Percentiles rank a stretch among this genome's conserved stretches.
phyloP scores from a whole-genome alignment of 164 flowering plant genomes.

The Vitis rotundifolia region DNA sequence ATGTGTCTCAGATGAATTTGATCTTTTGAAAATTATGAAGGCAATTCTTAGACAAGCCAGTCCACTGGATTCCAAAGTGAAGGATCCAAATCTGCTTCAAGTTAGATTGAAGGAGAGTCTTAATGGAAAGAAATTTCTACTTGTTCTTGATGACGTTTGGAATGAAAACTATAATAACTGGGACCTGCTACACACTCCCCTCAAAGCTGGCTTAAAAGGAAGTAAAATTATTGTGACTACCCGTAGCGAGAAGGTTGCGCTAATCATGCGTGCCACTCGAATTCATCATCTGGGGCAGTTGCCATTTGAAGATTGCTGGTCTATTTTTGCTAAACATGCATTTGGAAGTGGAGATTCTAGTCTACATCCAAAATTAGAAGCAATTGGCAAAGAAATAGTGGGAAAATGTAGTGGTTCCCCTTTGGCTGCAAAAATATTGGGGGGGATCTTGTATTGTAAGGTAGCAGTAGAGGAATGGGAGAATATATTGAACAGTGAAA shows the following conservation, averaged over 20 bases:
- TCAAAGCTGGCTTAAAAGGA: background rate
- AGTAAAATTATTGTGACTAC: constrained; percentile 14
- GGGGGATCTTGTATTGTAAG: background rate
- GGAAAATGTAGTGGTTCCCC: constrained; percentile 11
- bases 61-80: too few relatives aligned
- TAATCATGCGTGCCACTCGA: background rate
- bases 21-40: too few relatives aligned
- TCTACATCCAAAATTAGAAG: background rate
- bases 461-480: background rate
- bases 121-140: too few relatives aligned
- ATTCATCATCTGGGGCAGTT: background rate
- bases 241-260: background rate
- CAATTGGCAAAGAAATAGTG: constrained; percentile 7
- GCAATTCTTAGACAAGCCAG: too few relatives aligned
- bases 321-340: constrained; percentile 4
- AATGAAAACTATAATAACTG: constrained; percentile 4
- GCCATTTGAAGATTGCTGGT: background rate
- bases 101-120: too few relatives aligned
- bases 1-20: too few relatives aligned
- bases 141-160: too few relatives aligned
- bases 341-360: background rate
- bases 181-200: background rate
- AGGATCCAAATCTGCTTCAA: too few relatives aligned
- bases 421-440: constrained; percentile 13
- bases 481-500: background rate